phyloP scores from a whole-genome alignment of 495 filamentous ascomycete genomes.

The Aspergillus hancockii region DNA sequence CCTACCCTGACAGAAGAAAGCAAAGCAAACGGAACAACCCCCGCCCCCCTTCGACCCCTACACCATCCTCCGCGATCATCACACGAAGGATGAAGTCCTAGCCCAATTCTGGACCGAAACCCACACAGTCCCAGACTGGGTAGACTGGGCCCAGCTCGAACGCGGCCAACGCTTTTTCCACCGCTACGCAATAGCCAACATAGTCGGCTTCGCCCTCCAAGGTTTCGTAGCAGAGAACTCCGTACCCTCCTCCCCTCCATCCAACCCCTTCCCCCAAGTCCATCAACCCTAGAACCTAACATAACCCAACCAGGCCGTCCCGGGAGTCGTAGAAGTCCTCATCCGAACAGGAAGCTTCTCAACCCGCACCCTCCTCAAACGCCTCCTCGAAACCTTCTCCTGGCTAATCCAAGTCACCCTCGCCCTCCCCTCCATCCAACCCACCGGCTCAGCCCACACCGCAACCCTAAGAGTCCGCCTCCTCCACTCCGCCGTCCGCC shows the following conservation, averaged over 20 bases:
- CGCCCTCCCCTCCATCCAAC: conserved; percentile 60
- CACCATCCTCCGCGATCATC: conserved; percentile 37
- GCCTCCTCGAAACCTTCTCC: conserved; percentile 60
- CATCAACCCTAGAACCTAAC: no score
- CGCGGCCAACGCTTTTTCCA: conserved; percentile 64
- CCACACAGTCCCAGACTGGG: conserved; percentile 65
- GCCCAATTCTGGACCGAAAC: conserved; percentile 59
- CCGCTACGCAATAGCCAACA: conserved; percentile 60
- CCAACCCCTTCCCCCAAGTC: no score
- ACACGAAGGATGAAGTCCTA: conserved; percentile 47
- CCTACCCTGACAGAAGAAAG: conserved; percentile 9
- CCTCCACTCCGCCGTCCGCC: conserved; percentile 68
- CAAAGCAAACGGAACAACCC: conserved; percentile 6
- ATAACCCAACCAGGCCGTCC: no score
- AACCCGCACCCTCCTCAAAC: conserved; percentile 53
- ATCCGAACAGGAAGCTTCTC: conserved; percentile 70
- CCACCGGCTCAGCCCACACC: conserved; percentile 62
- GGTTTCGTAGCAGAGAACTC: conserved; percentile 62
- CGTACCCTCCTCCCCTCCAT: no score
- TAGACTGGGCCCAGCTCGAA: conserved; percentile 68
- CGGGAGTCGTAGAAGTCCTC: conserved; percentile 64
- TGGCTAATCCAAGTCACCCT: conserved; percentile 67
- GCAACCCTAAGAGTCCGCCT: conserved; percentile 70
- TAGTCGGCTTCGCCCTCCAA: conserved; percentile 64
- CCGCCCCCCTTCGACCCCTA: conserved; percentile 15